Conservation (phyloP, 108 stramenopile species). For the Seminavis robusta region DNA sequence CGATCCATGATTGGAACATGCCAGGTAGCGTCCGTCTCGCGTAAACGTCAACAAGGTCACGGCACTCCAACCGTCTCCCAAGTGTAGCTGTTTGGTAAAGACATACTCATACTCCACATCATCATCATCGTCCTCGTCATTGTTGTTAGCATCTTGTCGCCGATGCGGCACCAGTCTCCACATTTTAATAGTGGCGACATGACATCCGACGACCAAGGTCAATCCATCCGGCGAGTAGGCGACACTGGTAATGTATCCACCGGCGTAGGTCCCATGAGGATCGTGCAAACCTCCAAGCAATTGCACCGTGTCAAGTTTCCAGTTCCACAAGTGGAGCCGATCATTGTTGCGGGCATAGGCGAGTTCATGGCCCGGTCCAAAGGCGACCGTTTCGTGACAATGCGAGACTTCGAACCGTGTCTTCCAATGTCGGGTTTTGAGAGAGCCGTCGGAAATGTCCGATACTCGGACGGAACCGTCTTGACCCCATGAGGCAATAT, state of each 20-base stretch:
- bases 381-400: conserved; percentile 7
- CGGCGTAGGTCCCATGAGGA: no score
- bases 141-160: no score
- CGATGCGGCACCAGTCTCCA: no score
- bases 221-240: no score
- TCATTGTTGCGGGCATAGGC: conserved; percentile 17
- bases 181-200: no score
- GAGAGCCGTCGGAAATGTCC: conserved; percentile 17
- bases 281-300: no score
- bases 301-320: no score
- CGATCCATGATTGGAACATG: conserved; percentile 9
- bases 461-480: conserved; percentile 7
- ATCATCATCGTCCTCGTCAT: no score
- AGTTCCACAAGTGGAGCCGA: conserved; percentile 8
- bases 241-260: no score
- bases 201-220: no score
- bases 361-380: background rate
- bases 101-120: no score
- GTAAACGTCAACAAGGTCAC: conserved; percentile 3
- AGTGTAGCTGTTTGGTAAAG: conserved; percentile 11
- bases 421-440: conserved; percentile 22
- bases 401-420: conserved; percentile 12
- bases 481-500: conserved; percentile 6
- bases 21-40: conserved; percentile 2
- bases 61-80: conserved; percentile 10